A percentile compares a stretch with the other conserved stretches of the same genome.
Evolutionary conservation across 2,329 filamentous ascomycete species (phyloP).

Genomic region (Leptographium lundbergii): DNA sequence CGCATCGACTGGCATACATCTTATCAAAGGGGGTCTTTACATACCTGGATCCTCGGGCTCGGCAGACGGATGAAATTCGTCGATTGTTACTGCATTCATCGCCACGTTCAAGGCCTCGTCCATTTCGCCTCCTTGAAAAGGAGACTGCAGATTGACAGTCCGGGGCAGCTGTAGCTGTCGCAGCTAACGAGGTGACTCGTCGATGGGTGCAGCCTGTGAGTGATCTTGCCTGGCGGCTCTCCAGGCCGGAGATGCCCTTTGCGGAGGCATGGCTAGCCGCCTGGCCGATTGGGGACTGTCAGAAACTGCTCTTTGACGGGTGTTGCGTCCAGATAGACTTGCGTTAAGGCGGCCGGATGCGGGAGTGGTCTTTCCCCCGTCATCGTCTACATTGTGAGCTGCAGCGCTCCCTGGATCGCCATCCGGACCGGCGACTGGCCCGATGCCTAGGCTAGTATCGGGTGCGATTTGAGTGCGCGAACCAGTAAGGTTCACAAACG

Average conservation of each 20-base stretch:
- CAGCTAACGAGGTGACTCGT: background rate
- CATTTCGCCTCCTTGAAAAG: background rate
- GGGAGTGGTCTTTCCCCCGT: background rate
- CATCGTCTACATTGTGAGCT: background rate
- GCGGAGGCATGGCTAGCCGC: background rate
- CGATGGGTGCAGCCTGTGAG: background rate
- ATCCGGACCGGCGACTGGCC: background rate
- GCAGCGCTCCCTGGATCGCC: background rate
- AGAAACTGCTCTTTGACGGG: background rate
- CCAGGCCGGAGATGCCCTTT: background rate
- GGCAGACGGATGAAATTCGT: background rate
- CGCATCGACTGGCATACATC: background rate
- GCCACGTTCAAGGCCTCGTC: background rate
- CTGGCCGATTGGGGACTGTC: background rate
- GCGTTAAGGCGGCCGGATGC: background rate
- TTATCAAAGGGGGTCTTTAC: background rate
- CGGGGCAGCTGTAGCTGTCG: background rate
- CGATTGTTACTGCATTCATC: background rate
- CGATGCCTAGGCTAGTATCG: background rate
- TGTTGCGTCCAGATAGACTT: background rate
- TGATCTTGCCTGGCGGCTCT: background rate
- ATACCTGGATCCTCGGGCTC: background rate
- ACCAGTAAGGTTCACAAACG: background rate
- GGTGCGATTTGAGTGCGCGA: background rate
- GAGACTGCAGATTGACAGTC: background rate